These are phyloP conservation scores for Forsythia suspensa DNA, from an alignment of 257 asterid genomes.

Conservation along the genomic window DNA sequence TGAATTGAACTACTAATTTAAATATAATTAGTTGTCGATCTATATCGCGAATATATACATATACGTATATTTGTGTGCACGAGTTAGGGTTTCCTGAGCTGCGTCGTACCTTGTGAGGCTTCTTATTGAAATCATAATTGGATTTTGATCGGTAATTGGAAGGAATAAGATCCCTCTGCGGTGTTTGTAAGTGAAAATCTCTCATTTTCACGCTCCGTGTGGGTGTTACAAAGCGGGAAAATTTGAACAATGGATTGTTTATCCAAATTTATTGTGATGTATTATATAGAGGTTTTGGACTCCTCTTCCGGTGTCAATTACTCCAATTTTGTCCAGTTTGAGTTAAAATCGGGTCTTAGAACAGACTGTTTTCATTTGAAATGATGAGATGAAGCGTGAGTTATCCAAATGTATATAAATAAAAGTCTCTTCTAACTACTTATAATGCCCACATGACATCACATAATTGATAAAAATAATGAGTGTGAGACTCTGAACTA, in stretches of 20 bases:
- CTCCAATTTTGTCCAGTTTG: slow-evolving; percentile 24
- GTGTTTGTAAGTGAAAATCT: slow-evolving; percentile 37
- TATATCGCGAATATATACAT: not conserved
- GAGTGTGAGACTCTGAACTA: too few relatives aligned
- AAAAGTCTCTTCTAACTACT: too few relatives aligned
- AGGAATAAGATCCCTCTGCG: slow-evolving; percentile 35
- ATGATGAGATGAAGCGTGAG: not conserved
- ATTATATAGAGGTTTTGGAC: not conserved
- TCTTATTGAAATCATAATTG: slow-evolving; percentile 34
- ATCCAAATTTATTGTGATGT: not conserved
- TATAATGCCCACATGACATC: too few relatives aligned
- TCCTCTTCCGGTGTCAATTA: not conserved
- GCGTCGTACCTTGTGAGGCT: slow-evolving; percentile 42
- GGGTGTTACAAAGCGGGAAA: slow-evolving; percentile 27
- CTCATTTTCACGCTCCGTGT: slow-evolving; percentile 17
- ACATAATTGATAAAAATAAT: too few relatives aligned
- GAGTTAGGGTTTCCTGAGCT: not conserved
- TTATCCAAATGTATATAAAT: not conserved
- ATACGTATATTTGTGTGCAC: not conserved
- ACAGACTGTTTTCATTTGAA: not conserved
- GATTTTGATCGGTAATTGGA: slow-evolving; percentile 46
- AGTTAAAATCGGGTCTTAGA: not conserved
- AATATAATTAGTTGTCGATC: not conserved
- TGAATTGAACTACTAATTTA: not conserved
- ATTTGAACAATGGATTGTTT: not conserved